Base-by-base conservation (phyloP, 2,329 filamentous ascomycete genomes). In the Graphium sp. region DNA sequence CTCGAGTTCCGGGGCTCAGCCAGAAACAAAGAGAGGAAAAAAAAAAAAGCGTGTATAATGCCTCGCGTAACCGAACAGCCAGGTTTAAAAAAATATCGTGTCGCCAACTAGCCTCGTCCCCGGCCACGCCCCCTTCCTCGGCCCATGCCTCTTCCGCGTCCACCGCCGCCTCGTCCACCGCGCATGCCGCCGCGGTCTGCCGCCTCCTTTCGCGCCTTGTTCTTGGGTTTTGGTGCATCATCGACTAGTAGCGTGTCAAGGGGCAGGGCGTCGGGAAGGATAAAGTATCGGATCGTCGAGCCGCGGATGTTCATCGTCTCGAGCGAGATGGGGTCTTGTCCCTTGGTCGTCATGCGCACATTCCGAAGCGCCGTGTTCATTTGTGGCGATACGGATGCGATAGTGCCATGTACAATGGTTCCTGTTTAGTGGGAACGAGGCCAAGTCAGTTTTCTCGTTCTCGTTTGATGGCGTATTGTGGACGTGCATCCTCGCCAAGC, bases 311-410 rank as follows among this genome's bases (percentile, higher is more conserved):
- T 94, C 70, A 98, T 93, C 16, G 83, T 83, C 50, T 98, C 89
- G 35, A 95, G 73, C 5, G 76, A 66, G 48, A 94, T 74, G 29
- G 85, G 75, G 36, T 92, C 82, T 48, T 89, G 83, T 46, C 79
- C 79, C 52, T 78, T 82, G 39, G 75, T 66, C 3, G 87, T 95
- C 83, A 94, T 93, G 60, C 94, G 95, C 48, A 95, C 87, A 36
- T 81, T 84, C 47, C 85, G 83, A 34, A 98, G 72, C 28, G 85
- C 78, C 32, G 85, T 93, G 65, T 98, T 98, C 89, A 98, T 98
- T 57, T 94, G 82, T 8, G 91, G 89, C 6, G 85, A 89, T 44
- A 98, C 85, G 21, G 84, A 89, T 34, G 85, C 84, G 52, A 98
- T 93, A 41, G 89, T 95, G 58, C 89, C 89, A 53, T 93, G 81